Evolutionary conservation across 2,329 filamentous ascomycete genomes (phyloP), one percentile per base, ranked within the genome.

Genomic region (Aureobasidium sp.): DNA sequence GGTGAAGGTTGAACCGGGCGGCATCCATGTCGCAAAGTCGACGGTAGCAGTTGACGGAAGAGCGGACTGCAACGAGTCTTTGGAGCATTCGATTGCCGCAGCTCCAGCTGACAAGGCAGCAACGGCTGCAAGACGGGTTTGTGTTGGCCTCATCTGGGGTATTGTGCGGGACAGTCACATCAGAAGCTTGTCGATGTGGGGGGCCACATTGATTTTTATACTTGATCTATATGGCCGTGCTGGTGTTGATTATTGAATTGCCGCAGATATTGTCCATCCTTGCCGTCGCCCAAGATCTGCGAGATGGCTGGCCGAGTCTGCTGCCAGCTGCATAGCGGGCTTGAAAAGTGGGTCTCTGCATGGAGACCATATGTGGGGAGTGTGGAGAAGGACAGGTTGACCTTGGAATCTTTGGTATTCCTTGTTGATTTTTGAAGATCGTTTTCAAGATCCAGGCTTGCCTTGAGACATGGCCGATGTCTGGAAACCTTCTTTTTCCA

Each of bases 1-100:
- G 11, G 66, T 45, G 55, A 72, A 72, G 1, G 68, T 71, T n/a
- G 62, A 58, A 47, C 70, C 69, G 5, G 62, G 63, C 6, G 59
- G 55, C 7, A 71, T 38, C 7, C 57, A 50, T 14, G 60, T 59
- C 2, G 68, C 67, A 32, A 66, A 71, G 29, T 68, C 65, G 5
- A 72, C 64, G 16, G 59, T 66, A 10, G 69, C 67, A 53, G 65
- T 65, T 4, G 58, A 50, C 1, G 70, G 64, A 5, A 73, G 56
- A 22, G 64, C 57, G 24, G 61, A 55, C 30, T 67, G 62, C 24
- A 72, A 66, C 4, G 64, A 63, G 27, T 60, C 58, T 6, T 61
- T 55, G 4, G 66, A 62, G 56, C 70, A 72, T 5, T 68, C 27
- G 32, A 48, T 48, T 12, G 44, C 44, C 2, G 4, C 6, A 2